Evolutionary conservation across 202 grass and related monocot species (phyloP), one percentile per base, ranked within the genome.

Genomic region (Digitaria exilis): DNA sequence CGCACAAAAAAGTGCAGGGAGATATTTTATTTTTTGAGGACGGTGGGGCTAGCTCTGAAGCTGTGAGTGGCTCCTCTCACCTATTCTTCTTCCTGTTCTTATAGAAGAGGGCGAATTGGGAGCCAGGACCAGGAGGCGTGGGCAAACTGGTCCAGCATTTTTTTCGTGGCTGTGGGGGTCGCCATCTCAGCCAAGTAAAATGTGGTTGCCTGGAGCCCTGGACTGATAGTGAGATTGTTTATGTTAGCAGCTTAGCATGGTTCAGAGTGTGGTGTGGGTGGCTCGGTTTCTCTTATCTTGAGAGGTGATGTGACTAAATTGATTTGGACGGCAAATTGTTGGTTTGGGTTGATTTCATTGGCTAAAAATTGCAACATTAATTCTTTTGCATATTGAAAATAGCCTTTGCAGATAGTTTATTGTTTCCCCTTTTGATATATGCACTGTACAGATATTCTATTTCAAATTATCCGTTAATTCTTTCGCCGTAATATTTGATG

Each of bases 111-210:
- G 25, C 1, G 57, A 22, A 12, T 2, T 34, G 31, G 5, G 25
- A 1, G 9, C 45, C 37, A 0, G 37, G n/a, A n/a, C n/a, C 9
- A 52, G 2, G 39, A 7, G 45, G 7, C 30, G 61, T 18, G 62
- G 77, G 63, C 63, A 80, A 69, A 55, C 4, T 80, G 2, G 78
- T 69, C 64, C 48, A 14, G 22, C 7, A 4, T 50, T 71, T 14
- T 71, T 14, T 41, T 26, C 37, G 31, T 80, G 48, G n/a, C 21
- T 19, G 13, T 79, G 77, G 48, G 16, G 22, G 63, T 80, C 78
- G 32, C 62, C 46, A 66, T 80, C 62, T 54, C 34, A 78, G 32
- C 78, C 22, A 42, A 69, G 77, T 16, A 80, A 69, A 80, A 28
- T 42, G 31, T 69, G 46, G 30, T 44, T 25, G 49, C 19, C 5